phyloP scores from a whole-genome alignment of 2,329 filamentous ascomycete species.

The Clarireedia paspali region DNA sequence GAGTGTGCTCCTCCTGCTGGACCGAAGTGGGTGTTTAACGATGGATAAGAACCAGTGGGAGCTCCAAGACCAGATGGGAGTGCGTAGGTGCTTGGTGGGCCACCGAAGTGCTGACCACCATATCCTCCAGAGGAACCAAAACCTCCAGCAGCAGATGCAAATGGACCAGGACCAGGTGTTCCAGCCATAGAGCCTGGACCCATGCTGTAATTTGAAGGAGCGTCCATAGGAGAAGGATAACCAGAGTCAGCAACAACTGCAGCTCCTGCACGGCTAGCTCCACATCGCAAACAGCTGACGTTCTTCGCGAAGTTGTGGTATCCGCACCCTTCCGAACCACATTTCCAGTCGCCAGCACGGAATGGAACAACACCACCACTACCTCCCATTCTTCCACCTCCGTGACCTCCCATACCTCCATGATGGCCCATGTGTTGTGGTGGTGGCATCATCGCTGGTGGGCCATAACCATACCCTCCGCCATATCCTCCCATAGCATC shows the following conservation, averaged over 20 bases:
- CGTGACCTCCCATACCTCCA: conserved; percentile 43
- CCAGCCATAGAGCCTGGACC: conserved; percentile 80
- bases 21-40: conserved; percentile 72
- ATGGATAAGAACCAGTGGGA: conserved; percentile 69
- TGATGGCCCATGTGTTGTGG: conserved; percentile 65
- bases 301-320: conserved; percentile 99
- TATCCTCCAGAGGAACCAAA: conserved; percentile 60
- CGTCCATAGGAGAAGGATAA: conserved; percentile 85
- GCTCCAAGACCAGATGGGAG: conserved; percentile 80
- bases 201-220: conserved; percentile 76
- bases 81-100: conserved; percentile 80
- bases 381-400: conserved; percentile 66
- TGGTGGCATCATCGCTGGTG: conserved; percentile 73
- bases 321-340: conserved; percentile 90
- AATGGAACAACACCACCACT: conserved; percentile 87
- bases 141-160: conserved; percentile 59
- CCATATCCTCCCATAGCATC: conserved; percentile 63
- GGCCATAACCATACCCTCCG: conserved; percentile 57
- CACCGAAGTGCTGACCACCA: conserved; percentile 73
- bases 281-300: conserved; percentile 92
- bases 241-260: conserved; percentile 91
- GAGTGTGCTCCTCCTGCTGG: conserved; percentile 73
- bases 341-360: conserved; percentile 98
- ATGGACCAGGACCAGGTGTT: conserved; percentile 69
- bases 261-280: conserved; percentile 86